Conservation (phyloP, 225 moss, liverwort and hornwort genomes). For the Pleurozium schreberi region DNA sequence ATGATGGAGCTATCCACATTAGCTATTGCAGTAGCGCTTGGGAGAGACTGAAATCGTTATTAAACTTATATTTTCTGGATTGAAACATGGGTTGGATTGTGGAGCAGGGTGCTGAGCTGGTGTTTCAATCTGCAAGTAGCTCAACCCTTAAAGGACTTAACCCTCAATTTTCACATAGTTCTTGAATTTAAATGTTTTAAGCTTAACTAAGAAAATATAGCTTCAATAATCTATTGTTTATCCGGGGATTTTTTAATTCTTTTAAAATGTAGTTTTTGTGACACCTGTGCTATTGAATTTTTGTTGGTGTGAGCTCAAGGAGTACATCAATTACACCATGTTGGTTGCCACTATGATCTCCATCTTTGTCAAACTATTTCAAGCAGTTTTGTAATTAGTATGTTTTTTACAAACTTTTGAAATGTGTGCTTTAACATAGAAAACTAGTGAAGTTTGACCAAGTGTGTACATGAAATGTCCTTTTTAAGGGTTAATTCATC, state of each 20-base stretch:
- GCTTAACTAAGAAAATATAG: background rate
- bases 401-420: background rate
- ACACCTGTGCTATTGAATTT: background rate
- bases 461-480: background rate
- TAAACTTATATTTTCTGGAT: background rate
- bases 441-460: background rate
- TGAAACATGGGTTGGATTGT: background rate
- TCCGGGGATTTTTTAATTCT: too few species aligned
- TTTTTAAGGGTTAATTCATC: background rate
- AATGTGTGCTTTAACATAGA: background rate
- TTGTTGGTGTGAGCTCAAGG: background rate
- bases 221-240: background rate
- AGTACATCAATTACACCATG: background rate
- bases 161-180: background rate
- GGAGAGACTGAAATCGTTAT: background rate
- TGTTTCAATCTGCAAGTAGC: background rate
- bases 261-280: background rate
- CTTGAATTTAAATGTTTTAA: background rate
- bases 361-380: background rate
- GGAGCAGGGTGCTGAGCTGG: background rate
- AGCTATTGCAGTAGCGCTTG: background rate
- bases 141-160: background rate
- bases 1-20: background rate
- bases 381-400: background rate
- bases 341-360: background rate